Base-by-base conservation (phyloP, 2,329 filamentous ascomycete genomes). In the Sporothrix pallida region DNA sequence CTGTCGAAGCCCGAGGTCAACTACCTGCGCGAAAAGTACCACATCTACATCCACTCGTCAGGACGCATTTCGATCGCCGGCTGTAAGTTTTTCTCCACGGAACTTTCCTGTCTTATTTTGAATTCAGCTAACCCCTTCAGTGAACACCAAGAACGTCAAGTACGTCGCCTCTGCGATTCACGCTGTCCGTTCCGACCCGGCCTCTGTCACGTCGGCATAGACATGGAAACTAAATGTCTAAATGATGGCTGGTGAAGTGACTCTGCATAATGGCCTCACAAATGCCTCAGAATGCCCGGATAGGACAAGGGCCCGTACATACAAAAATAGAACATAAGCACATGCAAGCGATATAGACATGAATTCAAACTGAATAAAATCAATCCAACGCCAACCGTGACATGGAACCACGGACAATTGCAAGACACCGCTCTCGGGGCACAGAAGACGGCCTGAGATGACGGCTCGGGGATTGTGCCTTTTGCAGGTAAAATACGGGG, bases 1-100 rank as follows among this genome's bases (percentile, higher is more conserved):
- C 84, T 97, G 81, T 88, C 82, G 9, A 92, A 94, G 83, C 81
- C 88, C 75, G 93, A 96, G 81, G 93, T 95, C 8, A 78, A 88
- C 78, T 90, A 89, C 83, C 84, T 96, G 75, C 87, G 91, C 71
- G 86, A 89, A 75, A 88, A 93, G 70, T 89, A 86, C 74, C 93
- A 96, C 81, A 87, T 96, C 72, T 96, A 96, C 84, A 95, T 95
- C 89, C 98, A 95, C 77, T 98, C 98, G 89, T 98, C 98, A 80
- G 96, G 96, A 23, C 92, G 96, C 68, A 97, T 98, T 83, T 97
- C 93, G 81, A 98, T 99, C 95, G 96, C 96, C 4, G 96, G 96
- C 20, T 84, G 67, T 69, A 42, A 13, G 67, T 69, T 15, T 37
- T 37, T 37, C 20, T 26, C 26, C 13, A 26, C 3, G 8, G 2